A percentile compares a stretch with the other conserved stretches of the same genome.
Conservation (phyloP, 371 early-diverging fungal species). For the Rhizopus arrhizus region DNA sequence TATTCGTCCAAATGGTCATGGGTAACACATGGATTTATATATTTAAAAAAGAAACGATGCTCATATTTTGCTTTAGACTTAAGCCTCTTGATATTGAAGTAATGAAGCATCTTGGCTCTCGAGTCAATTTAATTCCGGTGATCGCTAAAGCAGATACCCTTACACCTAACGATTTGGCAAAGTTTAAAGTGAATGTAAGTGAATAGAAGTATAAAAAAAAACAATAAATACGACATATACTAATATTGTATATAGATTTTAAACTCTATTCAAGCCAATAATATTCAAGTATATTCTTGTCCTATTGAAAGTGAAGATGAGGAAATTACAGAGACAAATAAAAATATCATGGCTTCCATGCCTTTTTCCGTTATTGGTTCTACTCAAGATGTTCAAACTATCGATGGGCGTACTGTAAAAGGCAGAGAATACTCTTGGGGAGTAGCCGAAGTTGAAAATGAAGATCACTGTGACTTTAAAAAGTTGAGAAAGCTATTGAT, state of each 20-base stretch:
- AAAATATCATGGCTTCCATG: conserved; percentile 82
- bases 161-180: conserved; percentile 76
- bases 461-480: conserved; percentile 88
- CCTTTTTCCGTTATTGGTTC: conserved; percentile 96
- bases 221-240: neutral
- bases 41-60: too few species aligned
- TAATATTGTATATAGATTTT: conserved; percentile 53
- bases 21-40: conserved; percentile 40
- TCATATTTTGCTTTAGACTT: conserved; percentile 63
- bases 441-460: conserved; percentile 89
- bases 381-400: conserved; percentile 75
- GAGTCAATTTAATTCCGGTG: conserved; percentile 89
- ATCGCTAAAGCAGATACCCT: conserved; percentile 70
- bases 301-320: conserved; percentile 87
- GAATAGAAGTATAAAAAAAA: conserved; percentile 8
- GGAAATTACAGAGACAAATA: conserved; percentile 70
- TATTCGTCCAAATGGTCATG: conserved; percentile 84
- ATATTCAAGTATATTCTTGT: conserved; percentile 75
- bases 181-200: conserved; percentile 74
- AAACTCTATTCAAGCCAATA: conserved; percentile 72
- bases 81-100: conserved; percentile 90
- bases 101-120: conserved; percentile 80
- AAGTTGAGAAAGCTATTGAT: conserved; percentile 91
- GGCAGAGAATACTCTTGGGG: conserved; percentile 96
- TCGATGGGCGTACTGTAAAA: conserved; percentile 74